Evolutionary conservation across 805 yeast species (phyloP).

Genomic region (Metschnikowia lochheadii): DNA sequence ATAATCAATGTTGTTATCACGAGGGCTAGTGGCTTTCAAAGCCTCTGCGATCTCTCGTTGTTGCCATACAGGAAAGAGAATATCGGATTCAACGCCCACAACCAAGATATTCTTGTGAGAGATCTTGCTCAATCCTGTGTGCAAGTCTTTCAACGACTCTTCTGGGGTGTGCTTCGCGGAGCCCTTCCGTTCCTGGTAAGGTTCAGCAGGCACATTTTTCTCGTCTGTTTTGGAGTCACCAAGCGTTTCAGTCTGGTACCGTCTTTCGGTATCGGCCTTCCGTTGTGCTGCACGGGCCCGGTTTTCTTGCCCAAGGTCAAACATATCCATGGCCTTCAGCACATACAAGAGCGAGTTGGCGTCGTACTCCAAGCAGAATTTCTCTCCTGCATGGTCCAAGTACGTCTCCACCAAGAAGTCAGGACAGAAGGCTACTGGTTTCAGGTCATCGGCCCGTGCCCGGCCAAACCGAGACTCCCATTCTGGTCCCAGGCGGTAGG

Average conservation of each 20-base stretch:
- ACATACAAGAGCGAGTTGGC: conserved; percentile 84
- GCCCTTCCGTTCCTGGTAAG: conserved; percentile 51
- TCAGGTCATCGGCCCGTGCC: conserved; percentile 74
- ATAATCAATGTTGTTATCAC: conserved; percentile 46
- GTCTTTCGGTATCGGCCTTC: conserved; percentile 35
- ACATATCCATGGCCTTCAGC: conserved; percentile 92
- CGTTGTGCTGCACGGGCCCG: conserved; percentile 40
- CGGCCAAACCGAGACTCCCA: conserved; percentile 94
- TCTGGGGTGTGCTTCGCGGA: conserved; percentile 46
- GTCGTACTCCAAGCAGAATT: conserved; percentile 86
- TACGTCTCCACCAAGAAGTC: conserved; percentile 91
- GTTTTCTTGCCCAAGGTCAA: conserved; percentile 63
- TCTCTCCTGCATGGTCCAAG: conserved; percentile 91
- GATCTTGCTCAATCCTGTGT: conserved; percentile 59
- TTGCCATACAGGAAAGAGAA: conserved; percentile 92
- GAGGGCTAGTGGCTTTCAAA: conserved; percentile 31
- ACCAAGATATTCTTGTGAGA: conserved; percentile 66
- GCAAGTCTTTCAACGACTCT: conserved; percentile 57
- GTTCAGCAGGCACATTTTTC: conserved; percentile 41
- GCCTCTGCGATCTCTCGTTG: conserved; percentile 74
- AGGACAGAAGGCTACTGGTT: conserved; percentile 85
- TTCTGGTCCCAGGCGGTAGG: conserved; percentile 94
- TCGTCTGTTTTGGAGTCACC: conserved; percentile 5
- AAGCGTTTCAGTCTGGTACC: conserved; percentile 6
- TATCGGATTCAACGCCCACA: conserved; percentile 90